Evolutionary conservation across 164 flowering plant species (phyloP).

Genomic region (Piper betle): DNA sequence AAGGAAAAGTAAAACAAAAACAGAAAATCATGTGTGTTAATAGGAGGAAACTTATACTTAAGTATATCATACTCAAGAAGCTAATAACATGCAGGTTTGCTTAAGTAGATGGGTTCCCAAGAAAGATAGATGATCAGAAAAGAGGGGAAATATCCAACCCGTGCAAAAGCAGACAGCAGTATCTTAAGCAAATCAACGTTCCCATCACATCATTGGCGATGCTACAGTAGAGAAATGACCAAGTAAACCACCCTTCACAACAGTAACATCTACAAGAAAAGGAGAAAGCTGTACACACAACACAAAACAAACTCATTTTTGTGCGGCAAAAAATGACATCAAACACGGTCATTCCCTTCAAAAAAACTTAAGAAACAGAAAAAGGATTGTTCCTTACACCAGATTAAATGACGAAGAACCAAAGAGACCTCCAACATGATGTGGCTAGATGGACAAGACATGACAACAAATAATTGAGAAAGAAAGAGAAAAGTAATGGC

Average conservation of each 20-base stretch:
- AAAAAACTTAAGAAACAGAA: neutral
- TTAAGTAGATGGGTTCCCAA: no score
- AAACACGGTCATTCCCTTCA: neutral
- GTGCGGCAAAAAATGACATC: neutral
- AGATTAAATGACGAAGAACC: no score
- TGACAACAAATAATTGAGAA: neutral
- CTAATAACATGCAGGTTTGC: no score
- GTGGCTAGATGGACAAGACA: neutral
- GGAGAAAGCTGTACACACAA: neutral
- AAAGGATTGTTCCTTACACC: neutral
- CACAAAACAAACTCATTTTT: neutral
- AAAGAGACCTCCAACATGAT: no score
- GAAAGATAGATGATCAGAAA: no score
- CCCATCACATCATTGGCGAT: neutral
- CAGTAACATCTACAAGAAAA: neutral
- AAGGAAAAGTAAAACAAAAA: no score
- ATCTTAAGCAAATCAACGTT: neutral
- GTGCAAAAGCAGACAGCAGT: neutral
- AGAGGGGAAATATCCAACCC: constrained; percentile 1
- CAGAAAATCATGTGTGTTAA: no score
- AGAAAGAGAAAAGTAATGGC: neutral
- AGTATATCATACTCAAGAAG: no score
- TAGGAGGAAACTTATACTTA: no score
- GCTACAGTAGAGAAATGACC: neutral
- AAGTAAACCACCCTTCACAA: neutral